phyloP scores from a whole-genome alignment of 306 rosid genomes.

The Senna tora region DNA sequence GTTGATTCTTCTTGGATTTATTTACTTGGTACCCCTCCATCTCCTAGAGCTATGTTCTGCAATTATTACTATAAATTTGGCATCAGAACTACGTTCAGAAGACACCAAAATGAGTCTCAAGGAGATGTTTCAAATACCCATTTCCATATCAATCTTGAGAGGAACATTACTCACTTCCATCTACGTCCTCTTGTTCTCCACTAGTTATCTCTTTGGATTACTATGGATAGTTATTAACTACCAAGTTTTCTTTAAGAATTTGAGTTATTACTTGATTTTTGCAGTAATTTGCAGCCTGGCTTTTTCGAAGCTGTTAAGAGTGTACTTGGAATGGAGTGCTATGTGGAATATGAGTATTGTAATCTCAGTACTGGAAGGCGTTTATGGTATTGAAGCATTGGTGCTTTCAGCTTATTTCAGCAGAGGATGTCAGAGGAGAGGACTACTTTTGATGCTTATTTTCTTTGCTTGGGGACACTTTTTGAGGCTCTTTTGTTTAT shows the following conservation, averaged over 20 bases:
- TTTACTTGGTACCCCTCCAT: constrained; percentile 43
- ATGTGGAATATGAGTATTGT: constrained; percentile 64
- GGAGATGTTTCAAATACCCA: constrained; percentile 37
- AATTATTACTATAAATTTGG: constrained; percentile 38
- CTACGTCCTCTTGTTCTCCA: constrained; percentile 37
- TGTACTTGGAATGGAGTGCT: constrained; percentile 60
- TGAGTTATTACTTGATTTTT: not conserved
- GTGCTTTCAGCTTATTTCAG: constrained; percentile 48
- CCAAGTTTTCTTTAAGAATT: not conserved
- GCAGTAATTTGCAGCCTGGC: constrained; percentile 24
- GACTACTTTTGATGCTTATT: constrained; percentile 54
- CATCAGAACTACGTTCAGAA: constrained; percentile 44
- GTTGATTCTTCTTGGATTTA: constrained; percentile 37
- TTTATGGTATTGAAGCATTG: constrained; percentile 49
- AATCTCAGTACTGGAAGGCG: constrained; percentile 56
- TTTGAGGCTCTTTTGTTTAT: constrained; percentile 49
- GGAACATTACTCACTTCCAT: constrained; percentile 48
- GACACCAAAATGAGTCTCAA: constrained; percentile 39
- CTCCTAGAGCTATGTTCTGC: constrained; percentile 41
- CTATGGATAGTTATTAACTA: constrained; percentile 27
- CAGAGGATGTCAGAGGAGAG: constrained; percentile 42
- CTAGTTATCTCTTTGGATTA: constrained; percentile 41
- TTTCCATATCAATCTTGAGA: constrained; percentile 30
- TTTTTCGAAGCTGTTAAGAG: constrained; percentile 37
- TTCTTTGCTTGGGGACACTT: constrained; percentile 54